Evolutionary conservation across 345 rosid species (phyloP).

Genomic region (Citrus inodora): DNA sequence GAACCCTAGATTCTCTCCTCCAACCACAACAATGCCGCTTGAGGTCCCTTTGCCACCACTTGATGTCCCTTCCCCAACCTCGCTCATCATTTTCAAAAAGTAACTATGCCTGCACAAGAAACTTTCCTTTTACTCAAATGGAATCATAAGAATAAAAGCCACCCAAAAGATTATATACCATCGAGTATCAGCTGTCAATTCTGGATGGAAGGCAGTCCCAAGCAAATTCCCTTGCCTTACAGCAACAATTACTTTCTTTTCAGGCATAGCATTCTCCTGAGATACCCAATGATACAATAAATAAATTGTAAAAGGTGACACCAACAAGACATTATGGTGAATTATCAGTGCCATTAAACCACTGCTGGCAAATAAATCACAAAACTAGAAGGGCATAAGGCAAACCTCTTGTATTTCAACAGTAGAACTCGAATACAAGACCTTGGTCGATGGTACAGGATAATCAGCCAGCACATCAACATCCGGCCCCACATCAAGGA

Average conservation of each 20-base stretch:
- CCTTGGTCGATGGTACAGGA: conserved; percentile 61
- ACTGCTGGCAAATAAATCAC: not conserved
- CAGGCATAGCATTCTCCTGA: conserved; percentile 67
- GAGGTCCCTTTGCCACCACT: conserved; percentile 35
- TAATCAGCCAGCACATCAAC: conserved; percentile 86
- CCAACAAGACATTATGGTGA: conserved; percentile 1
- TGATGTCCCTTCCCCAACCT: conserved; percentile 41
- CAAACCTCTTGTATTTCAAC: conserved; percentile 83
- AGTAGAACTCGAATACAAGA: conserved; percentile 67
- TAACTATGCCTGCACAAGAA: conserved; percentile 71
- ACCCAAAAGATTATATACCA: conserved; percentile 44
- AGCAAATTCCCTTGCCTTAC: conserved; percentile 78
- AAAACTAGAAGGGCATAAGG: not conserved
- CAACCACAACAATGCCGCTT: conserved; percentile 15
- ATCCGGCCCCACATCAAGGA: conserved; percentile 73
- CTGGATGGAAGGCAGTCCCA: conserved; percentile 95
- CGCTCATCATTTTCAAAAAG: conserved; percentile 75
- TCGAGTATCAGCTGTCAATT: conserved; percentile 87
- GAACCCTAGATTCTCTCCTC: conserved; percentile 33
- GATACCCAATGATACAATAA: conserved; percentile 1
- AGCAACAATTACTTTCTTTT: conserved; percentile 76
- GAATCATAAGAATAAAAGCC: conserved; percentile 1
- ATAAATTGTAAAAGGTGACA: not conserved
- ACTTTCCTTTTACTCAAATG: not conserved
- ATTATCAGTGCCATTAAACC: not conserved